phyloP scores from a whole-genome alignment of 768 basidiomycete species.

The Cyathus striatus region DNA sequence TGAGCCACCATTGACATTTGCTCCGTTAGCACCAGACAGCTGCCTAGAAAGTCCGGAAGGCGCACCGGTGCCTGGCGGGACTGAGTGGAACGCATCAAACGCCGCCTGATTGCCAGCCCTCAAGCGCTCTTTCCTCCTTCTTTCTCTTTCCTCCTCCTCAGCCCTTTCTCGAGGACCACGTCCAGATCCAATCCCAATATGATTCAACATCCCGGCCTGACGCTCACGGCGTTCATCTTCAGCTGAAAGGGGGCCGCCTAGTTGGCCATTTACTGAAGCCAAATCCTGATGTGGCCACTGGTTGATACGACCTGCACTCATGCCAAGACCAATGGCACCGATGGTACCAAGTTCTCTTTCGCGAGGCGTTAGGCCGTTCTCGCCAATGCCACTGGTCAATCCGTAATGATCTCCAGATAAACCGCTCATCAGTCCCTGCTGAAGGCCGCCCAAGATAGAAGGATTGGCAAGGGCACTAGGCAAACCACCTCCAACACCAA shows the following conservation, averaged over 20 bases:
- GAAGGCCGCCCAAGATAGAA: conserved; percentile 10
- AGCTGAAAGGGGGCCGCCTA: conserved; percentile 22
- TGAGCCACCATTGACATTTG: conserved; percentile 6
- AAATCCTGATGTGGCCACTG: conserved; percentile 29
- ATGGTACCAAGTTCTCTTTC: conserved; percentile 45
- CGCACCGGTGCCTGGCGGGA: conserved; percentile 19
- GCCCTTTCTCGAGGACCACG: conserved; percentile 61
- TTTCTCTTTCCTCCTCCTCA: conserved; percentile 54
- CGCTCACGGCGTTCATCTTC: conserved; percentile 44
- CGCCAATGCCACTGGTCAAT: conserved; percentile 5
- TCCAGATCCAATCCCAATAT: conserved; percentile 32
- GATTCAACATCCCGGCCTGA: conserved; percentile 21
- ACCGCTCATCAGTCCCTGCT: neutral
- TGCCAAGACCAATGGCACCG: conserved; percentile 41
- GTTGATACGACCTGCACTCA: conserved; percentile 22
- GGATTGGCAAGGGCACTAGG: too few species aligned
- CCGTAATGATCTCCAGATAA: conserved; percentile 13
- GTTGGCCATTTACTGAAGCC: conserved; percentile 4
- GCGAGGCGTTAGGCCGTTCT: conserved; percentile 28
- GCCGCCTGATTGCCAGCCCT: conserved; percentile 40
- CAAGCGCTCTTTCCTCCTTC: conserved; percentile 43
- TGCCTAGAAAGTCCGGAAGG: conserved; percentile 32
- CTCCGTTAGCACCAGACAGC: conserved; percentile 19
- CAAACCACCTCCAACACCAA: conserved; percentile 10
- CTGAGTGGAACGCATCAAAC: conserved; percentile 78